These are phyloP conservation scores for Rhodamnia rubescens DNA, from an alignment of 345 rosid genomes.

Conservation along the genomic window DNA sequence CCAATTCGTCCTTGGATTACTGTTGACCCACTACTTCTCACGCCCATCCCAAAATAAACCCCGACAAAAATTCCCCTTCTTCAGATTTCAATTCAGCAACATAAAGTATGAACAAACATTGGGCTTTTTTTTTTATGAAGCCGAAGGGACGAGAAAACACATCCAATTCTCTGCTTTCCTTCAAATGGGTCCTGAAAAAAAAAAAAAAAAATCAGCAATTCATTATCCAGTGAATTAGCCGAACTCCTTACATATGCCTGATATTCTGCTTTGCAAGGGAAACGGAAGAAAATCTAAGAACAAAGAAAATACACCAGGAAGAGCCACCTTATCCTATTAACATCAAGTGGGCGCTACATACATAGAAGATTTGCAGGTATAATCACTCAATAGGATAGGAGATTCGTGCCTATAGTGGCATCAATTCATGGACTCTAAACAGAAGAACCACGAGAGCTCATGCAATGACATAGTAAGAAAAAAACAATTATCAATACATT, in stretches of 20 bases:
- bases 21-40: constrained; percentile 68
- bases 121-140: not conserved
- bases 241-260: too few relatives aligned
- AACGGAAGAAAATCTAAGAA: not conserved
- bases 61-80: not conserved
- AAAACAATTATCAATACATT: not conserved
- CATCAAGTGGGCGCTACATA: too few relatives aligned
- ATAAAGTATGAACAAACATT: not conserved
- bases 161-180: not conserved
- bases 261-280: not conserved
- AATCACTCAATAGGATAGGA: too few relatives aligned
- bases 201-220: not conserved
- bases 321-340: too few relatives aligned
- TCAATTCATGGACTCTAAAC: too few relatives aligned
- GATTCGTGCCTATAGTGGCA: too few relatives aligned
- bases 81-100: not conserved
- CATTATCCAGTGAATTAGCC: not conserved
- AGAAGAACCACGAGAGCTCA: not conserved
- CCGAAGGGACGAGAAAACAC: not conserved
- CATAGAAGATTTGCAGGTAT: too few relatives aligned
- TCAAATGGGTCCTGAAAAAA: not conserved
- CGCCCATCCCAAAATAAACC: not conserved
- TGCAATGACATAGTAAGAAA: not conserved
- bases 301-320: not conserved
- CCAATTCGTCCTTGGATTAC: constrained; percentile 84